A percentile compares a stretch with the other conserved stretches of the same genome.
These are phyloP conservation scores for Cladosporium sp. DNA, from an alignment of 2,329 filamentous ascomycete genomes.

Conservation along the genomic window DNA sequence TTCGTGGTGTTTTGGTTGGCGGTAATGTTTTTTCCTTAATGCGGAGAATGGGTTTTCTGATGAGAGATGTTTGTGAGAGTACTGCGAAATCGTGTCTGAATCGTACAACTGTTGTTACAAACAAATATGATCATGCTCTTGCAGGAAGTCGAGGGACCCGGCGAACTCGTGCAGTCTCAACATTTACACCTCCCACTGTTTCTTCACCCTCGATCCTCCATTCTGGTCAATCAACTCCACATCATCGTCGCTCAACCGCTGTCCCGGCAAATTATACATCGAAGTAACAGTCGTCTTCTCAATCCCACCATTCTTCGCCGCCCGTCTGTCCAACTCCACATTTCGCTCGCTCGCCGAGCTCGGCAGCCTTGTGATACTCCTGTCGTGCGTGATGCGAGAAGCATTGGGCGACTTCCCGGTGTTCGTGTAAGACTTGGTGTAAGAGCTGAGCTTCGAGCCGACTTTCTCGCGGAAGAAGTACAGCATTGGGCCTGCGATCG, in stretches of 20 bases:
- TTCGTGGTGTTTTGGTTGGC: too few species aligned
- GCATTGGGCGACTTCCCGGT: background rate
- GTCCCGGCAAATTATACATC: background rate
- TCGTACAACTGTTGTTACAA: too few species aligned
- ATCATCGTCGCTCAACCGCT: background rate
- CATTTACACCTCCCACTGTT: background rate
- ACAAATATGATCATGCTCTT: too few species aligned
- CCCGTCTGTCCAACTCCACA: background rate
- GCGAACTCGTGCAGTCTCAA: too few species aligned
- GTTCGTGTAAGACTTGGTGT: background rate
- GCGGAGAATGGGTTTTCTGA: too few species aligned
- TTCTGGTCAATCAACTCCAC: background rate
- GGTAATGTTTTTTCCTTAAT: too few species aligned
- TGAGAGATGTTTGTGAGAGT: too few species aligned
- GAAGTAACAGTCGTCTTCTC: background rate
- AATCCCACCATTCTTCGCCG: background rate
- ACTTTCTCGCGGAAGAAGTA: slow-evolving; percentile 1
- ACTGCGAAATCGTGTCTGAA: too few species aligned
- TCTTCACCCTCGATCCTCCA: background rate
- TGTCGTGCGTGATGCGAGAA: background rate
- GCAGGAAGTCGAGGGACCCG: too few species aligned
- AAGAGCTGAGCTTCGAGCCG: background rate
- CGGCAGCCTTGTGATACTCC: background rate
- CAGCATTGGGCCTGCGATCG: background rate
- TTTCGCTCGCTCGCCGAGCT: background rate